Evolutionary conservation across 176 grass and related monocot genomes (phyloP), one percentile per base, ranked within the genome.

Genomic region (Triticum timopheevii): DNA sequence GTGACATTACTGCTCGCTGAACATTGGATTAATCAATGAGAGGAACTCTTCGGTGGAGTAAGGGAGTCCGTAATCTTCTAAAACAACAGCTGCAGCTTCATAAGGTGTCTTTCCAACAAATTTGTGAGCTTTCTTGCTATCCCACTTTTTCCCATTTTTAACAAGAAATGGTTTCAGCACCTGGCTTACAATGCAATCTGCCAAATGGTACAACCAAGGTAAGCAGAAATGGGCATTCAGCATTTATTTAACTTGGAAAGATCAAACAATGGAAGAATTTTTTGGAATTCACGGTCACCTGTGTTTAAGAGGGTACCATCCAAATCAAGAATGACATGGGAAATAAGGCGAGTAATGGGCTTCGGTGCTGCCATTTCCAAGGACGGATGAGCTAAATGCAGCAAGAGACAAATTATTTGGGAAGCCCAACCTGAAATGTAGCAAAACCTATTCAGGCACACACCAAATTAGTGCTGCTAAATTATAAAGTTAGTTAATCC

Each of bases 221-320:
- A 70, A 77, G 31, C 49, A 78, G 44, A 83, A 50, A 66, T 40
- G 36, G 65, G 20, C 58, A 15, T 76, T 86, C 33, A 42, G 39
- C 17, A 35, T 33, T 75, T 25, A 34, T 33, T 75, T n/a, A 66
- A 89, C 19, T 64, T 82, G 61, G 24, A n/a, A 83, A 66, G 3
- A 16, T 47, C 6, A 83, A 72, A 13, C 35, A 61, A 39, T 42
- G 34, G 17, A 65, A 2, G 39, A 9, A 65, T 35, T 50, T 10
- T 72, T 35, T 61, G 16, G 50, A 86, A 78, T 28, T 81, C 44
- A 16, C 20, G 79, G 66, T 64, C 76, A 96, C 97, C 97, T 93
- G 93, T 98, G 72, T 98, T 98, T 80, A 96, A 78, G 79, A 98
- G 93, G 63, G 97, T 98, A 68, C 94, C 97, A 79, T 98, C 97